phyloP scores from a whole-genome alignment of 1,139 yeast species.

The Saccharomyces hybrid region DNA sequence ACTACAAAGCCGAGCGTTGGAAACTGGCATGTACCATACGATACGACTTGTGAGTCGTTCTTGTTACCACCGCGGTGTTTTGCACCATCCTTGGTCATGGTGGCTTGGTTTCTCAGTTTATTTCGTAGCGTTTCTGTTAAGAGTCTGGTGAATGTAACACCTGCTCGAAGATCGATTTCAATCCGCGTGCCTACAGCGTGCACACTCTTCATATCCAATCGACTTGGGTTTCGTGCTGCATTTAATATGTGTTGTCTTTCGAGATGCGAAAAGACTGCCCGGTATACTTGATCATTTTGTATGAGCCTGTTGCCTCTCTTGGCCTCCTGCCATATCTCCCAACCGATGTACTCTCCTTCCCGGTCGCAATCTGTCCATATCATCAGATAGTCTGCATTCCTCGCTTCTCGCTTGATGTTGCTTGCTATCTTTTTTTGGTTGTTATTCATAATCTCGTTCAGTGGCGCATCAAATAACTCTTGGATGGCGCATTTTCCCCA shows the following conservation, averaged over 20 bases:
- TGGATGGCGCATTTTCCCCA: slow-evolving; percentile 71
- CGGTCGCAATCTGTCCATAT: slow-evolving; percentile 99
- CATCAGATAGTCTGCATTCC: slow-evolving; percentile 55
- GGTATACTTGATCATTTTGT: slow-evolving; percentile 42
- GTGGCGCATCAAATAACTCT: slow-evolving; percentile 61
- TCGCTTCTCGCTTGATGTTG: slow-evolving; percentile 66
- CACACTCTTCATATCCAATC: slow-evolving; percentile 60
- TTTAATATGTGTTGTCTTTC: slow-evolving; percentile 63
- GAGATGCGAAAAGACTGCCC: slow-evolving; percentile 84
- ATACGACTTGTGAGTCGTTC: slow-evolving; percentile 37
- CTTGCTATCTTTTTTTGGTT: slow-evolving; percentile 46
- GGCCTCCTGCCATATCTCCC: slow-evolving; percentile 71
- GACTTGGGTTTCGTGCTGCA: slow-evolving; percentile 66
- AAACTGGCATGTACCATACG: slow-evolving; percentile 94
- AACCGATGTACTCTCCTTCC: slow-evolving; percentile 95
- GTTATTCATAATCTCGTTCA: slow-evolving; percentile 37
- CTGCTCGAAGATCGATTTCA: slow-evolving; percentile 84
- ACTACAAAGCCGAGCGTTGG: slow-evolving; percentile 96
- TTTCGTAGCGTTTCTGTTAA: slow-evolving; percentile 30
- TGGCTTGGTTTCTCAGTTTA: slow-evolving; percentile 18
- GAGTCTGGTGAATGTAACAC: slow-evolving; percentile 80
- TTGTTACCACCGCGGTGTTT: slow-evolving; percentile 11
- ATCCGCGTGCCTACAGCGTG: slow-evolving; percentile 80
- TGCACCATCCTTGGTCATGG: slow-evolving; percentile 12
- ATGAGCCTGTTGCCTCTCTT: slow-evolving; percentile 40